Base-by-base conservation (phyloP, 129 eudicot genomes). In the Helichrysum umbraculigerum region DNA sequence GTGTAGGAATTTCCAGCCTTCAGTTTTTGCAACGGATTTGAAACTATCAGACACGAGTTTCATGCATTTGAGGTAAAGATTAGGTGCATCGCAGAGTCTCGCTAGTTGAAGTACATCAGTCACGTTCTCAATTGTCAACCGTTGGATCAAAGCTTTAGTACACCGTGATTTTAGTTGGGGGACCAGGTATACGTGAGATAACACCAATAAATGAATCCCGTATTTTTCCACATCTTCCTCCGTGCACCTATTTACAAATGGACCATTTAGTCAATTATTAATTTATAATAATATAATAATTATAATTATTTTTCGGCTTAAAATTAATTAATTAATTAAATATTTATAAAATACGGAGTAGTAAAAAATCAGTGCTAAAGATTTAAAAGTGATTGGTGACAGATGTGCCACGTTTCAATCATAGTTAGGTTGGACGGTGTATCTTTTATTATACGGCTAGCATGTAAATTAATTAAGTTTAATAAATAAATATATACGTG, bases 1-100 rank as follows among this genome's bases (percentile, higher is more conserved):
- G 58, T 89, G 96, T 76, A 95, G 82, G 73, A 95, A 95, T 72
- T 85, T 88, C 99, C 99, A 95, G 4, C 89, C 97, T 80, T 95
- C 99, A 0, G 97, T 89, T 63, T 83, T 68, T 83, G 86, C 92
- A 66, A 91, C 96, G 22, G 86, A 56, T 60, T 86, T 91, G 81
- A 89, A 91, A 16, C 85, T 79, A 3, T 47, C 73, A 9, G 92
- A 79, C 72, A 87, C 80, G 75, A 91, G 64, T 76, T 82, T 91
- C 90, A 91, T 83, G 76, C 92, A 87, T 81, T 80, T 91, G 71
- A 91, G 89, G 81, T 95, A 83, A 32, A 91, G 89, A 85, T 95
- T 95, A 0, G 99, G 97, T 15, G 99, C 99, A 52, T 95, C 94
- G 62, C 97, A 95, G 29, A 95, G 83, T 63, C 96, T 66, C 0